These are phyloP conservation scores for Dendrobium officinale DNA, from an alignment of 106 monocot genomes.

Conservation along the genomic window DNA sequence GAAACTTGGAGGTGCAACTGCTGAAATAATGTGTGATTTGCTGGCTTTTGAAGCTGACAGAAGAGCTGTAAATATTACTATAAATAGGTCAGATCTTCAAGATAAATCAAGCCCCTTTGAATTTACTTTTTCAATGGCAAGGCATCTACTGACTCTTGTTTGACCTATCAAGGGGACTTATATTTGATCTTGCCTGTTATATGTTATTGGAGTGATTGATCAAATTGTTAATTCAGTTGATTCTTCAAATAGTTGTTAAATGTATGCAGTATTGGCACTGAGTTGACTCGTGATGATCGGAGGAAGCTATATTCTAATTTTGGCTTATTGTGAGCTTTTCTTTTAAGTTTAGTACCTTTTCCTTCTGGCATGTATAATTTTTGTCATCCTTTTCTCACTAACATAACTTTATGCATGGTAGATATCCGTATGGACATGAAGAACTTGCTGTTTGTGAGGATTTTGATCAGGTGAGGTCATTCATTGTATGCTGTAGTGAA, in stretches of 20 bases:
- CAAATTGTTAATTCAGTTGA: background rate
- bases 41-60: constrained; percentile 98
- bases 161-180: background rate
- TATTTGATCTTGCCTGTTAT: background rate
- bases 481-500: background rate
- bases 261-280: constrained; percentile 86
- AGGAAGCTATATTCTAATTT: constrained; percentile 93
- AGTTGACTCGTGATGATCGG: constrained; percentile 93
- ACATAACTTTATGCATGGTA: constrained; percentile 13
- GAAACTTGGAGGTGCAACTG: constrained; percentile 96
- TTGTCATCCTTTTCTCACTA: background rate
- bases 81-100: constrained; percentile 52
- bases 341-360: background rate
- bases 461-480: constrained; percentile 71
- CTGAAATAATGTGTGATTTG: constrained; percentile 98
- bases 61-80: constrained; percentile 97
- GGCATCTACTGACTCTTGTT: background rate
- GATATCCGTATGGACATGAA: constrained; percentile 97
- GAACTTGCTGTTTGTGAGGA: constrained; percentile 91
- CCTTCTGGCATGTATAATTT: background rate
- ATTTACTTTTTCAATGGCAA: background rate
- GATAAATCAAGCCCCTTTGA: background rate
- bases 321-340: constrained; percentile 69
- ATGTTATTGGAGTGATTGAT: background rate
- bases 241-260: background rate